Evolutionary conservation across 2,329 filamentous ascomycete species (phyloP), one percentile per base, ranked within the genome.

Genomic region (Calonectria fujianensis): DNA sequence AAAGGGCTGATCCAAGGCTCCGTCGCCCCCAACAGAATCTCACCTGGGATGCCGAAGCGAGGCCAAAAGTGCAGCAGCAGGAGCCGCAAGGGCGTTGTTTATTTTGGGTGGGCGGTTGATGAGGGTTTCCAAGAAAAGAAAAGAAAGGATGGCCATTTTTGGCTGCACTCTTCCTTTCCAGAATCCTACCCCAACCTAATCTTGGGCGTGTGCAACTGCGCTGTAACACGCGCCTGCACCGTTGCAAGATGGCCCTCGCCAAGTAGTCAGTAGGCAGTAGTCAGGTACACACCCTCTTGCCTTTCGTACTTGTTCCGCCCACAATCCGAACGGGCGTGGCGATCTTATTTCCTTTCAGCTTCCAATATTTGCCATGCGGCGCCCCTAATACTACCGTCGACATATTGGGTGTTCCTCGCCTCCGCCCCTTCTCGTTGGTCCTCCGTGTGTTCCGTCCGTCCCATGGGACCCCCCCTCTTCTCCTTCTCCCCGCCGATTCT

Each of bases 81-180:
- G n/a, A 24, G n/a, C 37, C 35, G 27, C 32, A 59, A 5, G 32
- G n/a, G 4, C 37, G 18, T 37, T 61, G 37, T 41, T 39, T 61
- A 48, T 48, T 48, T 52, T 31, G 20, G 41, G 41, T 6, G 20
- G 41, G 41, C 5, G 16, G 24, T 14, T 24, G 18, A 37, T 18
- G 16, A 54, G 27, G 29, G n/a, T 50, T 50, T 69, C 67, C 67
- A 69, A 69, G 39, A 69, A 69, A 63, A 70, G 57, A 50, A 63
- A 10, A 35, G 13, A 14, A 52, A 6, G n/a, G 5, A 54, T 54
- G 51, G 13, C 13, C 37, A 3, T 10, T 27, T 27, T 18, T 32
- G 24, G 14, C 13, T 31, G 6, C 27, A 9, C 29, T 29, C 9
- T 32, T 20, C 29, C 29, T 10, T 63, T 63, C 35, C 35, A 29